These are phyloP conservation scores for Cetradonia linearis DNA, from an alignment of 495 filamentous ascomycete genomes.

Conservation along the genomic window DNA sequence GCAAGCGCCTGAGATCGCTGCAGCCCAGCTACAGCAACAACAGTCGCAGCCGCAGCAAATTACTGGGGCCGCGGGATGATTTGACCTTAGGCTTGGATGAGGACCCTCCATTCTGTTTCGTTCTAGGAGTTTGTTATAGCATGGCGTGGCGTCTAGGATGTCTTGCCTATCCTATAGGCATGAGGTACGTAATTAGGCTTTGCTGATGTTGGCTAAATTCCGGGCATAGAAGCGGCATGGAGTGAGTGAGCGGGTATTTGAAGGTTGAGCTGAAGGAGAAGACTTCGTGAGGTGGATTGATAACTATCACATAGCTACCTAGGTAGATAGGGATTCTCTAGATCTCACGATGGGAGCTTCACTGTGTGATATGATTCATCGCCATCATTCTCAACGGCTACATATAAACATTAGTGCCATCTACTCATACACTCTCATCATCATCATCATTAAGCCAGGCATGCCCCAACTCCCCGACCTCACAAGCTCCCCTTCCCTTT, in stretches of 20 bases:
- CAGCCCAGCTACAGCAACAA: slow-evolving; percentile 27
- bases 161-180: no score
- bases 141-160: not conserved
- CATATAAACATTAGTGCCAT: not conserved
- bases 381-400: not conserved
- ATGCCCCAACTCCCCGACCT: not conserved
- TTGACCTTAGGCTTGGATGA: not conserved
- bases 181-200: not conserved
- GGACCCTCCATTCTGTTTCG: not conserved
- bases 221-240: not conserved
- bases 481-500: not conserved
- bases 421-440: not conserved
- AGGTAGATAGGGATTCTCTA: not conserved
- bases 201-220: not conserved
- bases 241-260: no score
- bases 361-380: not conserved
- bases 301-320: not conserved
- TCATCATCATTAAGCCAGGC: not conserved
- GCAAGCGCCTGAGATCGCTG: slow-evolving; percentile 65
- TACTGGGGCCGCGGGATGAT: slow-evolving; percentile 19
- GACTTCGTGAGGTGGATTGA: no score
- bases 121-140: not conserved
- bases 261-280: no score
- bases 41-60: slow-evolving; percentile 23
- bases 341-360: not conserved